A percentile compares a stretch with the other conserved stretches of the same genome.
Evolutionary conservation across 2,329 filamentous ascomycete genomes (phyloP).

Genomic region (Iodosphaeria phyllophila): DNA sequence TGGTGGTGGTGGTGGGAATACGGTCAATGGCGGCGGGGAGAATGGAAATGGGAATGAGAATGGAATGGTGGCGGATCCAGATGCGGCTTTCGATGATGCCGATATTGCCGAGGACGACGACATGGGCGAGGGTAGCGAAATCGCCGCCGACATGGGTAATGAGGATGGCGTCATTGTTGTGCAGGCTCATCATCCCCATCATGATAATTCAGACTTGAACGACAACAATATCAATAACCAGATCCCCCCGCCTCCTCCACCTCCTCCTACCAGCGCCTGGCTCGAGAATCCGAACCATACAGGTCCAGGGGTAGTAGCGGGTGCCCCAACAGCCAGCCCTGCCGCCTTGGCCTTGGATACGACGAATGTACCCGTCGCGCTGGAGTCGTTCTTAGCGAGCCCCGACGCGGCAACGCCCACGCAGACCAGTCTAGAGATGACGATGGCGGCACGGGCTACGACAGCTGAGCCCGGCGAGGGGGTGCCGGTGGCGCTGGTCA

Average conservation of each 20-base stretch:
- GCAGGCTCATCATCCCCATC: too few relatives aligned
- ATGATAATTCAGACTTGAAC: too few relatives aligned
- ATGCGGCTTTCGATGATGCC: conserved; percentile 12
- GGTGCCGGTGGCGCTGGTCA: too few relatives aligned
- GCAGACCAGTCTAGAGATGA: conserved; percentile 1
- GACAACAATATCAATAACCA: conserved; percentile 4
- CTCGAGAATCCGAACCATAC: background rate
- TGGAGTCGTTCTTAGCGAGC: background rate
- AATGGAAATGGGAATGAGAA: conserved; percentile 4
- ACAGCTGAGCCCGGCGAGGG: too few relatives aligned
- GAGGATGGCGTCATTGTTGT: too few relatives aligned
- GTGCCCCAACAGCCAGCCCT: background rate
- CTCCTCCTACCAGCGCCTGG: conserved; percentile 2
- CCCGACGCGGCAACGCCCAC: conserved; percentile 1
- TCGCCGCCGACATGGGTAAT: conserved; percentile 10
- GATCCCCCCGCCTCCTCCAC: conserved; percentile 8
- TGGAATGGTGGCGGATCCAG: conserved; percentile 3
- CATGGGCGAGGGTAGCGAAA: conserved; percentile 16
- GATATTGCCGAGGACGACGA: conserved; percentile 15
- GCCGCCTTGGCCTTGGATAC: background rate
- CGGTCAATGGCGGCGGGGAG: too few relatives aligned
- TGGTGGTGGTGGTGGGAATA: too few relatives aligned
- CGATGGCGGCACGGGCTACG: too few relatives aligned
- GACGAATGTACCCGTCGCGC: background rate
- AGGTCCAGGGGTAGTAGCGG: background rate